Base-by-base conservation (phyloP, 2,329 filamentous ascomycete genomes). In the Fusarium chlamydosporum region DNA sequence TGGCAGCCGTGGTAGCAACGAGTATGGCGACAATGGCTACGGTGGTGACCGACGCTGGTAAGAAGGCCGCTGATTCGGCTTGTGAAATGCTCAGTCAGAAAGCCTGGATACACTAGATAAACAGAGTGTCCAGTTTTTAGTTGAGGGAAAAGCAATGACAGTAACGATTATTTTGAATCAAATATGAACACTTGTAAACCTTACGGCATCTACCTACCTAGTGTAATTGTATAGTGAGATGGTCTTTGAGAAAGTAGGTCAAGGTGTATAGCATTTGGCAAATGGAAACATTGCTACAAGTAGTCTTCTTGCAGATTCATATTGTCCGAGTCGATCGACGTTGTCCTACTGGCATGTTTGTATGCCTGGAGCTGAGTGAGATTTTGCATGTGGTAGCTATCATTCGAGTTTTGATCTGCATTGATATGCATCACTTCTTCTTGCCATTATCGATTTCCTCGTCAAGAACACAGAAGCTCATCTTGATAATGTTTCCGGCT, bases 1-100 rank as follows among this genome's bases (percentile, higher is more conserved):
- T 63, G 60, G 60, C 12, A 64, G 60, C 29, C 23, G 23, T 23
- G 23, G 23, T 23, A 23, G 23, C 23, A 23, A 23, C 23, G 23
- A 23, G 23, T 23, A 69, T 18, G 64, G 47, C 9, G 66, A 50
- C 38, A 68, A 73, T 33, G 56, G 59, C 26, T 73, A 72, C 46
- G 68, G 71, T 53, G 72, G 72, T 61, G 67, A 72, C 12, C 71
- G 72, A 56, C 72, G 72, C 31, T 74, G 61, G 67, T 74, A 73
- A 64, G 54, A 48, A 45, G 31, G 10, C 8, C 4, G n/a, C 23
- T 15, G 40, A 20, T 29, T 62, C 15, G 26, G 9, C 29, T 38
- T 45, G 16, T 23, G 15, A 34, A 45, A n/a, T 15, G 35, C 61
- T 35, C 40, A 13, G 15, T 26, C n/a, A 47, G 26, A 13, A 31